Conservation (phyloP, 2,329 filamentous ascomycete species). For the Colletotrichum spinosum region DNA sequence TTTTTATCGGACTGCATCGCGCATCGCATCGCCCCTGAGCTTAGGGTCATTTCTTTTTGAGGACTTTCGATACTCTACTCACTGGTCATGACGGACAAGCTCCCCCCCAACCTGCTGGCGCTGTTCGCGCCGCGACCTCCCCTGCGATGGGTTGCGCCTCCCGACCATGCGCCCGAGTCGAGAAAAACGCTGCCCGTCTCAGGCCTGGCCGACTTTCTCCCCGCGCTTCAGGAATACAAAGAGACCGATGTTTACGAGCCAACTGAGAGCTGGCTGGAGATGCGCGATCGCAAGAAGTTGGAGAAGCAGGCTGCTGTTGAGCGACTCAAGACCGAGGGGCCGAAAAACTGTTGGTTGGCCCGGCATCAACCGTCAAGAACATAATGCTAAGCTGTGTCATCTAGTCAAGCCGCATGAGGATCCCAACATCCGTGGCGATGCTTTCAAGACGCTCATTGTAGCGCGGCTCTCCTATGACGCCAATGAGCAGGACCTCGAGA, state of each 20-base stretch:
- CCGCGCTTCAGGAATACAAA: conserved; percentile 80
- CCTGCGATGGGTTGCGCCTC: conserved; percentile 86
- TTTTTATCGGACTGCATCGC: conserved; percentile 6
- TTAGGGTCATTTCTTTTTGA: too few species aligned
- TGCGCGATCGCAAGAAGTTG: conserved; percentile 82
- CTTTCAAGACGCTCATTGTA: conserved; percentile 95
- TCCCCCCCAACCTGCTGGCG: conserved; percentile 90
- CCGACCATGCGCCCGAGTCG: conserved; percentile 85
- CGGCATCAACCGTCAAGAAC: neutral
- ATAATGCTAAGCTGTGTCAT: conserved; percentile 39
- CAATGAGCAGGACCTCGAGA: conserved; percentile 89
- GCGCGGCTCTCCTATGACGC: conserved; percentile 90
- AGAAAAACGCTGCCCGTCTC: conserved; percentile 79
- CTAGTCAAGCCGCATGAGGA: conserved; percentile 86
- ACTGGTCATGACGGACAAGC: conserved; percentile 89
- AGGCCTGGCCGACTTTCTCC: conserved; percentile 80
- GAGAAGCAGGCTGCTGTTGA: conserved; percentile 81
- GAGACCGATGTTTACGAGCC: conserved; percentile 81
- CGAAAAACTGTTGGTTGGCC: conserved; percentile 60
- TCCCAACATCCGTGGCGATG: conserved; percentile 89
- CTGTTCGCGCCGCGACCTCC: conserved; percentile 96
- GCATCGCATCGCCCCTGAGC: conserved; percentile 6
- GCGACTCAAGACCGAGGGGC: conserved; percentile 70
- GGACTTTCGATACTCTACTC: conserved; percentile 3
- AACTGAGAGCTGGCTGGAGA: conserved; percentile 93